These are phyloP conservation scores for Rhododendron ovatum DNA, from an alignment of 148 eudicot species.

Conservation along the genomic window DNA sequence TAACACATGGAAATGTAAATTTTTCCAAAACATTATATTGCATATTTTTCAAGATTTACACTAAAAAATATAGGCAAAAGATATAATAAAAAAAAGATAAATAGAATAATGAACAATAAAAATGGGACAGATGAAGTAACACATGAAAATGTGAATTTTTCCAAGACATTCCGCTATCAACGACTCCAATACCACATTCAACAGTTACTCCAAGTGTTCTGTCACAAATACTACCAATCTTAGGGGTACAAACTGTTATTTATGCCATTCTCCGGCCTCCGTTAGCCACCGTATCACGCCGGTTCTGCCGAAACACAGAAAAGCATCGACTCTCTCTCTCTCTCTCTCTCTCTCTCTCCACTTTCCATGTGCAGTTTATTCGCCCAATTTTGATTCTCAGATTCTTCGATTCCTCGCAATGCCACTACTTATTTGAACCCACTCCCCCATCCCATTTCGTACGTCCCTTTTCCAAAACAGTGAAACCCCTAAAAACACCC, in stretches of 20 bases:
- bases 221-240: neutral
- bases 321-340: neutral
- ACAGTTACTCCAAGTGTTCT: too few relatives aligned
- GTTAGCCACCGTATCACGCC: neutral
- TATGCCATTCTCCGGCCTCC: neutral
- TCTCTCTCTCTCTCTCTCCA: neutral
- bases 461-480: neutral
- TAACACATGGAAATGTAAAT: too few relatives aligned
- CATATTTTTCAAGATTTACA: too few relatives aligned
- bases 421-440: neutral
- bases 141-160: too few relatives aligned
- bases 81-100: too few relatives aligned
- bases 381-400: conserved; percentile 13
- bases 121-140: too few relatives aligned
- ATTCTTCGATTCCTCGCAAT: conserved; percentile 20
- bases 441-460: neutral
- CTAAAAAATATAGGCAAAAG: too few relatives aligned
- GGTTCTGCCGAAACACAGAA: neutral
- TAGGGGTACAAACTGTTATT: neutral
- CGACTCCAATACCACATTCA: too few relatives aligned
- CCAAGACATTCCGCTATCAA: too few relatives aligned
- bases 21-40: too few relatives aligned
- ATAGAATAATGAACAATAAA: too few relatives aligned
- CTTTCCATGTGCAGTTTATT: neutral
- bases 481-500: neutral